Base-by-base conservation (phyloP, 73 alveolate species). In the Stentor roeselii region DNA sequence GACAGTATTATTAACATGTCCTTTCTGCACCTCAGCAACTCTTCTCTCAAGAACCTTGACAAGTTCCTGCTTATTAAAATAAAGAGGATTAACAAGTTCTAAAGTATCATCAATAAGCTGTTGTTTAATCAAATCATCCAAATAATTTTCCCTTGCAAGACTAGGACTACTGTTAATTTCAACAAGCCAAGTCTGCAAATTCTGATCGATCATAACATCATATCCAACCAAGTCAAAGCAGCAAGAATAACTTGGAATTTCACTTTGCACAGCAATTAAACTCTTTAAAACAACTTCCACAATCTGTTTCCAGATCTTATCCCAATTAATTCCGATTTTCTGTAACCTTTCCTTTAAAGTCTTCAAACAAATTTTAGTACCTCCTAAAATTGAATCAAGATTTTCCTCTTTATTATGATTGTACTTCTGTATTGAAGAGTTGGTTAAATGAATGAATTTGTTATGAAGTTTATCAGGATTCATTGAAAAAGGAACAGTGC, bases 401-500 rank as follows among this genome's bases (percentile, higher is more conserved):
- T 84, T 87, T 60, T 91, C 94, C 11, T 86, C 77, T 76, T 86
- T 83, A 60, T 86, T 84, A 0, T 87, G 91, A 86, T 91, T 88
- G 41, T 90, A 42, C 84, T 95, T 95, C 87, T 95, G 95, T 74
- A 95, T 95, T n/a, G 98, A 93, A 3, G 95, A 95, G 85, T 95
- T 95, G 1, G 99, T 95, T 86, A 95, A 87, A 82, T 95, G 99
- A 35, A 93, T 93, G 82, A 87, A 95, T 83, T 93, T 89, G 82
- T 97, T 97, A 82, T 89, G 89, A 40, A 93, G 89, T 67, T 94
- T 95, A 75, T 95, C 78, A 3, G 98, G 97, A 89, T 97, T 97
- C 67, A 97, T 75, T 39, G 98, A 78, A 88, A 89, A 97, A 39
- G 98, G 98, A 78, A 92, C 97, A 74, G 99, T 96, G 30, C 98